Conservation (phyloP, 495 filamentous ascomycete species). For the Lindgomyces ingoldianus region DNA sequence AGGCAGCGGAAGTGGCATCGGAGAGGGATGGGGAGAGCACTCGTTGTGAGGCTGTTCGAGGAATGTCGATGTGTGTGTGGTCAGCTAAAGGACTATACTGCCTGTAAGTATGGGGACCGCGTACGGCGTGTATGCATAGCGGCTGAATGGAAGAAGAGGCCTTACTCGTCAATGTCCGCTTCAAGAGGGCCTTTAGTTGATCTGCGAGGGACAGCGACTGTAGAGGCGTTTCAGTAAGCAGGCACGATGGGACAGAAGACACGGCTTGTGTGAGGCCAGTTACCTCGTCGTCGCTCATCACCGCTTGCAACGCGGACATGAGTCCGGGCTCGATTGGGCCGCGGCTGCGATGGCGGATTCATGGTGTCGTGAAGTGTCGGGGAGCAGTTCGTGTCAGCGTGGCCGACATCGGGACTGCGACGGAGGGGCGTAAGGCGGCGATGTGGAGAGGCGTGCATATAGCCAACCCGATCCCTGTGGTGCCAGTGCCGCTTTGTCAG, state of each 20-base stretch:
- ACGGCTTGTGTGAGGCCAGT: background rate
- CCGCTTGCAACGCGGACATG: constrained; percentile 29
- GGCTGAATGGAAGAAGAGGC: background rate
- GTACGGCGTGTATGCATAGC: no score
- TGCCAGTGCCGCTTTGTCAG: background rate
- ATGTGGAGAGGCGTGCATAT: constrained; percentile 10
- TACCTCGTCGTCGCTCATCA: constrained; percentile 37
- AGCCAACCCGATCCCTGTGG: background rate
- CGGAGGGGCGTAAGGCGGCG: background rate
- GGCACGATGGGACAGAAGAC: background rate
- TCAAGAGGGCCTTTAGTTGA: constrained; percentile 44
- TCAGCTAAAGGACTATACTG: background rate
- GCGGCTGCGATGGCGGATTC: background rate
- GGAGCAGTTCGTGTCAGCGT: no score
- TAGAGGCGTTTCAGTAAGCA: background rate
- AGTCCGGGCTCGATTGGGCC: constrained; percentile 24
- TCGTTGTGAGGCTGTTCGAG: constrained; percentile 4
- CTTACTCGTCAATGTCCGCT: constrained; percentile 40
- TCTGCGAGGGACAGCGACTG: constrained; percentile 39
- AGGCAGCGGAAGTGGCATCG: background rate
- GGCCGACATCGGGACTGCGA: background rate
- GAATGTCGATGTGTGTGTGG: background rate
- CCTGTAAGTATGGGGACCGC: no score
- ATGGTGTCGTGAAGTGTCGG: background rate
- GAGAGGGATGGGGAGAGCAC: constrained; percentile 29